These are phyloP conservation scores for Saccharomycopsis fibuligera DNA, from an alignment of 805 yeast species.

Conservation along the genomic window DNA sequence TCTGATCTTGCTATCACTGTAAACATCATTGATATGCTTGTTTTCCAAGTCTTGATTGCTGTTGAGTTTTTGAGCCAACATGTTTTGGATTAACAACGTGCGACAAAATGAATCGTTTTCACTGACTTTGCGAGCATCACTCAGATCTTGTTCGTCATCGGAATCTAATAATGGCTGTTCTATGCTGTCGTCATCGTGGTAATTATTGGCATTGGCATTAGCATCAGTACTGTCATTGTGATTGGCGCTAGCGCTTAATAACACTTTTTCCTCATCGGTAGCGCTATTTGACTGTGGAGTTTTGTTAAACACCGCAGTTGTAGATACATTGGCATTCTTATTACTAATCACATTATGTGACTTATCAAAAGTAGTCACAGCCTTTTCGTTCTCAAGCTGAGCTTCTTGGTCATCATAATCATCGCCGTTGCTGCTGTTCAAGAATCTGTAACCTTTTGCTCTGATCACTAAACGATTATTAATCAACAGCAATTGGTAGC, in stretches of 20 bases:
- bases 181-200: background rate
- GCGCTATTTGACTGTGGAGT: background rate
- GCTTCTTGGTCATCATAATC: constrained; percentile 1
- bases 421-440: too few relatives aligned
- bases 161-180: too few relatives aligned
- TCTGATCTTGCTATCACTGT: background rate
- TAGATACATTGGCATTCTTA: background rate
- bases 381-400: background rate
- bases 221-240: background rate
- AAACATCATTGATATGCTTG: background rate
- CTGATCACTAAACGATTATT: constrained; percentile 7
- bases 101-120: background rate
- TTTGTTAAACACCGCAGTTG: background rate
- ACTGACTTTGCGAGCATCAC: too few relatives aligned
- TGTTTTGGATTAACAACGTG: background rate
- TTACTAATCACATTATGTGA: background rate
- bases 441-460: constrained; percentile 5
- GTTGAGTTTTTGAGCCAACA: background rate
- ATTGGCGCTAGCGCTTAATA: background rate
- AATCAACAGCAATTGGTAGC: background rate
- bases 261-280: background rate
- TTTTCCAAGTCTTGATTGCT: background rate
- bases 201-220: background rate
- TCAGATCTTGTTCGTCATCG: too few relatives aligned
- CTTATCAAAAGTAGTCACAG: background rate